Conservation (phyloP, 2,329 filamentous ascomycete species). For the Arachnomyces sp. region DNA sequence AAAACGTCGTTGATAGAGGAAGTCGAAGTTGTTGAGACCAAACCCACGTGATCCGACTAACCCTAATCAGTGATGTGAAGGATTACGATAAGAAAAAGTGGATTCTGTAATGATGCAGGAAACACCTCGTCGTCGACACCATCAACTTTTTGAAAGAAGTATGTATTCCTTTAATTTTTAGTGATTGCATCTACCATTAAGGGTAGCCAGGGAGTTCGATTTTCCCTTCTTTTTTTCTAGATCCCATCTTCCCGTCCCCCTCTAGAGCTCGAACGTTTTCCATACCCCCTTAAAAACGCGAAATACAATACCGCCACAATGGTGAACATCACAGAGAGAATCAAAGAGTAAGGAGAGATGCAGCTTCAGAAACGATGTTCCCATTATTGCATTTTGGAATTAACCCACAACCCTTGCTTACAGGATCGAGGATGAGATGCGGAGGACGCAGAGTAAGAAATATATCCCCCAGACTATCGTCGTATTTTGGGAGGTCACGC, state of each 20-base stretch:
- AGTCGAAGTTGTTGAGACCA: no score
- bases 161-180: no score
- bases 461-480: slow-evolving; percentile 8
- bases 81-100: no score
- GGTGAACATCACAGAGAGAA: slow-evolving; percentile 99
- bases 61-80: no score
- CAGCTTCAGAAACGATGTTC: not conserved
- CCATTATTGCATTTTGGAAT: slow-evolving; percentile 3
- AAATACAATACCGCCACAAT: slow-evolving; percentile 47
- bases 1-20: no score
- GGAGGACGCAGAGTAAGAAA: slow-evolving; percentile 84
- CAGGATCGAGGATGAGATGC: slow-evolving; percentile 99
- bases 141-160: no score
- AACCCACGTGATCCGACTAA: no score
- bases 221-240: no score
- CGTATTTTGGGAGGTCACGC: slow-evolving; percentile 17
- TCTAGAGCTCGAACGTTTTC: slow-evolving; percentile 3
- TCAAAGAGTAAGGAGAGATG: slow-evolving; percentile 73
- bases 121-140: no score
- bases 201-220: no score
- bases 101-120: no score
- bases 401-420: not conserved
- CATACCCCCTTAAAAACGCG: slow-evolving; percentile 7
- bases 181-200: no score
- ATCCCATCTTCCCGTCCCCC: not conserved